Evolutionary conservation across 2,329 filamentous ascomycete species (phyloP).

Genomic region (Juglanconis sp.): DNA sequence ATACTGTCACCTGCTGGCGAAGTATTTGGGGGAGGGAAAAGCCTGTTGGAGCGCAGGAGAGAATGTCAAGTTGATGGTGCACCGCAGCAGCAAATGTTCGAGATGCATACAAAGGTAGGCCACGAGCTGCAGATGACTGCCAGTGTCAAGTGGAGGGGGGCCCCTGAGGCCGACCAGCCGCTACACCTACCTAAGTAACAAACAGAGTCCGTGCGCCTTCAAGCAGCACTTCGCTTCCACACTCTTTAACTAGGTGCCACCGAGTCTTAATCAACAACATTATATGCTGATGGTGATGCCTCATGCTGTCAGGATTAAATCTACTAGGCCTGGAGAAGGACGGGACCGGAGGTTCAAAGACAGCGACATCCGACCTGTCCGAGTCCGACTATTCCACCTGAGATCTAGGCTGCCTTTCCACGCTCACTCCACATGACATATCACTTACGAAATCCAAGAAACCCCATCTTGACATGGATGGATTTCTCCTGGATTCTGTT

Average conservation of each 20-base stretch:
- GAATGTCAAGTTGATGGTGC: not conserved
- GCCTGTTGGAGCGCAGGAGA: not conserved
- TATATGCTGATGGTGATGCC: not conserved
- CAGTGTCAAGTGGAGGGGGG: not conserved
- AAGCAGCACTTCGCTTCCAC: not conserved
- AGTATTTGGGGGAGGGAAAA: not conserved
- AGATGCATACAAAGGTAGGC: slow-evolving; percentile 7
- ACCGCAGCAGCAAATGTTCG: not conserved
- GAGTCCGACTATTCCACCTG: no score
- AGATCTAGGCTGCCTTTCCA: not conserved
- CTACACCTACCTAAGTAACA: not conserved
- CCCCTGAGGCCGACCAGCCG: not conserved
- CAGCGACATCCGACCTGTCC: slow-evolving; percentile 5
- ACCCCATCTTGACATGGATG: not conserved
- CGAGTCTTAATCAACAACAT: not conserved
- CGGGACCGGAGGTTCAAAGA: slow-evolving; percentile 2
- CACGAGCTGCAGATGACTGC: not conserved
- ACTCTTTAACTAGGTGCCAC: not conserved
- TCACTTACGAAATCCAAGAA: not conserved
- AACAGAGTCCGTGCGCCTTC: not conserved
- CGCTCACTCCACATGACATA: not conserved
- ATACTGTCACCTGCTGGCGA: slow-evolving; percentile 11
- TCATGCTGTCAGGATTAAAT: not conserved
- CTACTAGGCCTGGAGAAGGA: not conserved
- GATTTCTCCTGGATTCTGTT: not conserved